Conservation (phyloP, 2,329 filamentous ascomycete genomes). For the Cryphonectria parasitica region DNA sequence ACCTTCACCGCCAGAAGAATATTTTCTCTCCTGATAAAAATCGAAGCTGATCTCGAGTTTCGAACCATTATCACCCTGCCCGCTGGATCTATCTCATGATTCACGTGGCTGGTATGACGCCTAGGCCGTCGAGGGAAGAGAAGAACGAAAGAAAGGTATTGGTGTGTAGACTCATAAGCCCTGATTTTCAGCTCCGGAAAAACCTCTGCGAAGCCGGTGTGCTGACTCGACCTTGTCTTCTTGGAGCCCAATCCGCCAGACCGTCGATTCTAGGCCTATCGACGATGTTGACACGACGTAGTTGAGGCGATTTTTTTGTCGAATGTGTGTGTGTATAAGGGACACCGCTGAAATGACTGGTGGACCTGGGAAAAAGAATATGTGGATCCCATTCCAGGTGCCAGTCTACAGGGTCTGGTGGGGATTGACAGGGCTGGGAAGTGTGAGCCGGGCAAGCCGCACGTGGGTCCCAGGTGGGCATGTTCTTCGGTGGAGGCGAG, state of each 20-base stretch:
- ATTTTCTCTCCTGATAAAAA: neutral
- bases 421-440: slow-evolving; percentile 11
- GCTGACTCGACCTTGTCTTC: slow-evolving; percentile 43
- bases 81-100: slow-evolving; percentile 66
- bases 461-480: slow-evolving; percentile 17
- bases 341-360: slow-evolving; percentile 34
- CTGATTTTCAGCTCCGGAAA: slow-evolving; percentile 49
- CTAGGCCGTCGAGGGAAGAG: slow-evolving; percentile 55
- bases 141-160: slow-evolving; percentile 50
- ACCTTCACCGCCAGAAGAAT: neutral
- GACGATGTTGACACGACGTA: slow-evolving; percentile 38
- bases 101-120: slow-evolving; percentile 64
- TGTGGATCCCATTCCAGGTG: slow-evolving; percentile 33
- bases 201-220: slow-evolving; percentile 56
- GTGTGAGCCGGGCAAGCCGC: slow-evolving; percentile 21
- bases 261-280: slow-evolving; percentile 35
- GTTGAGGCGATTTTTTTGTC: slow-evolving; percentile 39
- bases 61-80: slow-evolving; percentile 42
- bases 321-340: slow-evolving; percentile 19
- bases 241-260: slow-evolving; percentile 36
- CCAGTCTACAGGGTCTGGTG: slow-evolving; percentile 31
- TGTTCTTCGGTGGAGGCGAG: slow-evolving; percentile 17
- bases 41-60: neutral
- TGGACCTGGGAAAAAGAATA: slow-evolving; percentile 39
- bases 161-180: slow-evolving; percentile 54